phyloP scores from a whole-genome alignment of 306 rosid species.

The Malus sieversii region DNA sequence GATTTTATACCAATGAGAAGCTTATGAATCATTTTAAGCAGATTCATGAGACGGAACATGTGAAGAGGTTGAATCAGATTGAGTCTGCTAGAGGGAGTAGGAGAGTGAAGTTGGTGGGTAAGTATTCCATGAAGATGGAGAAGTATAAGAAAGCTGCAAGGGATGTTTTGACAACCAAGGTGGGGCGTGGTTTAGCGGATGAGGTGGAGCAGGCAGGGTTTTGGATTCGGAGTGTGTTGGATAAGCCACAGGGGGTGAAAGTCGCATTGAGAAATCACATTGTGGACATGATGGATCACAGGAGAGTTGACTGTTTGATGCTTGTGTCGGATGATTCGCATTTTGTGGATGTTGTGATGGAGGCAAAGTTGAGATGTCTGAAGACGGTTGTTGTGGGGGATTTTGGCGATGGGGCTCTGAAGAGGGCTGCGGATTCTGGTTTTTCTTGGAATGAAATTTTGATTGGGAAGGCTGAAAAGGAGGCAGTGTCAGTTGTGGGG shows the following conservation, averaged over 20 bases:
- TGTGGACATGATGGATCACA: slow-evolving; percentile 64
- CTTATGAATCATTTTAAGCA: slow-evolving; percentile 63
- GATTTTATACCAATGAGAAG: slow-evolving; percentile 56
- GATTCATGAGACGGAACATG: slow-evolving; percentile 63
- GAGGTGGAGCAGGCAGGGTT: slow-evolving; percentile 73
- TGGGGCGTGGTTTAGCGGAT: slow-evolving; percentile 52
- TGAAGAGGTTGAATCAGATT: slow-evolving; percentile 59
- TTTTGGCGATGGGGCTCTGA: slow-evolving; percentile 51
- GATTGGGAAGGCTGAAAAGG: slow-evolving; percentile 70
- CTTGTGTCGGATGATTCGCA: slow-evolving; percentile 77
- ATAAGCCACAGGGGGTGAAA: slow-evolving; percentile 49
- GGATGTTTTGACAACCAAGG: slow-evolving; percentile 49
- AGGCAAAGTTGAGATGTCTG: slow-evolving; percentile 64
- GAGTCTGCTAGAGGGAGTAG: slow-evolving; percentile 65
- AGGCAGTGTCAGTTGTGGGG: slow-evolving; percentile 52
- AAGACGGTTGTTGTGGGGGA: slow-evolving; percentile 79
- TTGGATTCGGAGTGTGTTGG: slow-evolving; percentile 41
- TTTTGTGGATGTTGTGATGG: slow-evolving; percentile 53
- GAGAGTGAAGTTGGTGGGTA: slow-evolving; percentile 67
- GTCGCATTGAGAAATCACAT: slow-evolving; percentile 43
- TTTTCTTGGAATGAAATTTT: slow-evolving; percentile 82
- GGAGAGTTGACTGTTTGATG: slow-evolving; percentile 58
- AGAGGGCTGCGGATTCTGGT: slow-evolving; percentile 60
- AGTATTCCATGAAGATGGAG: slow-evolving; percentile 85
- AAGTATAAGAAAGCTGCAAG: slow-evolving; percentile 64